phyloP scores from a whole-genome alignment of 2,329 filamentous ascomycete species.

The Zymoseptoria tritici region DNA sequence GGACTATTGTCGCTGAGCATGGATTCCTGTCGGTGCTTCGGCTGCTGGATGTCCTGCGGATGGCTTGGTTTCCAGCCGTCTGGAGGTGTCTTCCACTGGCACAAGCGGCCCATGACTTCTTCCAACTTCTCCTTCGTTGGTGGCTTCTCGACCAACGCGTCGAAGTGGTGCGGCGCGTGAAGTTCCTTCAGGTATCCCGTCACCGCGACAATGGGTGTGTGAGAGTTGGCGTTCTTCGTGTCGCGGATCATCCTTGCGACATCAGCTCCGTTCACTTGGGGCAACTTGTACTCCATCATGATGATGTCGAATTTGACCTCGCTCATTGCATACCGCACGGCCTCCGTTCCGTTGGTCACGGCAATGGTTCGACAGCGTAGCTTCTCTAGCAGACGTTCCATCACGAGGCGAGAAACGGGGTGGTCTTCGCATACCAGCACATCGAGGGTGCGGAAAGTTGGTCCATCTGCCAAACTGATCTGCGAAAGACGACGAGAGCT shows the following conservation, averaged over 20 bases:
- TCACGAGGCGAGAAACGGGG: constrained; percentile 93
- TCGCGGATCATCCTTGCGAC: constrained; percentile 97
- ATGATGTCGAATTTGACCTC: constrained; percentile 99
- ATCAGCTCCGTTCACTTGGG: constrained; percentile 89
- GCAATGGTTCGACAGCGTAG: constrained; percentile 89
- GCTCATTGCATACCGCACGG: constrained; percentile 86
- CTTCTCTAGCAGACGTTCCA: constrained; percentile 96
- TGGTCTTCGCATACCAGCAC: constrained; percentile 97
- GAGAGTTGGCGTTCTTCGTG: constrained; percentile 87
- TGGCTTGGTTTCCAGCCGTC: constrained; percentile 46
- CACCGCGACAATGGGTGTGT: constrained; percentile 92
- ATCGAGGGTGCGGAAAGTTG: constrained; percentile 82
- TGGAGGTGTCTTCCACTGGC: constrained; percentile 83
- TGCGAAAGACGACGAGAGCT: constrained; percentile 91
- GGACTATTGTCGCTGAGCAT: constrained; percentile 67
- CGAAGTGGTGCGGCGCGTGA: constrained; percentile 90
- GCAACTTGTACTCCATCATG: constrained; percentile 93
- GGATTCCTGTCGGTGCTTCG: constrained; percentile 55
- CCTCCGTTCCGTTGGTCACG: constrained; percentile 82
- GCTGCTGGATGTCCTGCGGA: constrained; percentile 46
- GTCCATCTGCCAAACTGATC: constrained; percentile 75
- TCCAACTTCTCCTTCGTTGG: constrained; percentile 86
- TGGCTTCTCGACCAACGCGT: constrained; percentile 91
- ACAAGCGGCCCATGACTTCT: constrained; percentile 78
- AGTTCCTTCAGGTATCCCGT: constrained; percentile 98